These are phyloP conservation scores for Paracoccidioides lutzii DNA, from an alignment of 2,329 filamentous ascomycete species.

Conservation along the genomic window DNA sequence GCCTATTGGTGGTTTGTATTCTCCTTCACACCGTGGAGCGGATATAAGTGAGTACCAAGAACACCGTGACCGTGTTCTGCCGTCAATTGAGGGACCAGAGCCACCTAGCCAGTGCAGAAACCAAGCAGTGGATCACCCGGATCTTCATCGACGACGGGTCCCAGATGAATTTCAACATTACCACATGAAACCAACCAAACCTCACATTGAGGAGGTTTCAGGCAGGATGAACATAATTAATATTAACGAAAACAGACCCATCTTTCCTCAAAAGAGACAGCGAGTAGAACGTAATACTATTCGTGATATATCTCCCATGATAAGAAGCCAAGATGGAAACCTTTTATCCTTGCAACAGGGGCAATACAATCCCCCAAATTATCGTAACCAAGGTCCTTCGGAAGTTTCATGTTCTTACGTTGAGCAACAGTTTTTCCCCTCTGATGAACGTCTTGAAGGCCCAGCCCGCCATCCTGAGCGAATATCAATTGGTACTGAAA, in stretches of 20 bases:
- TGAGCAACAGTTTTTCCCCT: slow-evolving; percentile 1
- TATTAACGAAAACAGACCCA: slow-evolving; percentile 17
- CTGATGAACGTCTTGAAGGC: slow-evolving; percentile 10
- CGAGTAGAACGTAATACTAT: slow-evolving; percentile 17
- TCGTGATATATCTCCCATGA: not conserved
- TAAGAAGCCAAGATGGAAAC: not conserved
- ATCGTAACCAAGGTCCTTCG: not conserved
- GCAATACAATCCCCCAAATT: not conserved
- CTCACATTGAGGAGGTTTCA: slow-evolving; percentile 15
- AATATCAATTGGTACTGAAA: slow-evolving; percentile 5
- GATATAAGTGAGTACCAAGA: slow-evolving; percentile 15
- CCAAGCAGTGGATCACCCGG: slow-evolving; percentile 15
- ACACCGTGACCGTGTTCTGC: slow-evolving; percentile 20
- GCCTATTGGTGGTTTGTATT: not conserved
- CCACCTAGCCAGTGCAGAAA: slow-evolving; percentile 15
- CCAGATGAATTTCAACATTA: slow-evolving; percentile 16
- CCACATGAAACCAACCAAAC: slow-evolving; percentile 1
- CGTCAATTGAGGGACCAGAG: slow-evolving; percentile 24
- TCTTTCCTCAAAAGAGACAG: slow-evolving; percentile 21
- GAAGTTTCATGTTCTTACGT: slow-evolving; percentile 8
- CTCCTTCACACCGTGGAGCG: not conserved
- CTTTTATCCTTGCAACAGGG: not conserved
- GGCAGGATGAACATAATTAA: slow-evolving; percentile 13
- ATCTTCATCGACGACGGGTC: slow-evolving; percentile 17
- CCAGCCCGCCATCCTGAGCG: slow-evolving; percentile 13